Conservation (phyloP, 352 stramenopile species). For the Stephanocyclus meneghinianus region DNA sequence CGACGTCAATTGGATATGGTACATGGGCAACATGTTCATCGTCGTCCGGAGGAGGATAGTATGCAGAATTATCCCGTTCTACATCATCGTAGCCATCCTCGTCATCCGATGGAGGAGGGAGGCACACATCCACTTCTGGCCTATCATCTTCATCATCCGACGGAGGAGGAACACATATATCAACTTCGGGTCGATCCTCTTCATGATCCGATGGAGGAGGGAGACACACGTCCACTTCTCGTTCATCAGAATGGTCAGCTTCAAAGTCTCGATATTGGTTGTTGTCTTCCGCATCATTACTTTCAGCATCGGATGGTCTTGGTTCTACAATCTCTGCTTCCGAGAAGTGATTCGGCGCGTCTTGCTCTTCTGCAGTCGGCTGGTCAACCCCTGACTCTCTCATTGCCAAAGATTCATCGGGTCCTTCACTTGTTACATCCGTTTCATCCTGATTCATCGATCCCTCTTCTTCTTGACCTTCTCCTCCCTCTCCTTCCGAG, state of each 20-base stretch:
- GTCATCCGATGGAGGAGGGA: conserved; percentile 42
- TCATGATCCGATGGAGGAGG: conserved; percentile 42
- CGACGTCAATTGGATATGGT: conserved; percentile 45
- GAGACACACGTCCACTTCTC: conserved; percentile 28
- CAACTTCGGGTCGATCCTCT: conserved; percentile 16
- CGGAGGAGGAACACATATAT: conserved; percentile 30
- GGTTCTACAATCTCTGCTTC: conserved; percentile 34
- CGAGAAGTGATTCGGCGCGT: conserved; percentile 4
- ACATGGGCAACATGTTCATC: conserved; percentile 16
- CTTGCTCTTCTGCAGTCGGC: background rate
- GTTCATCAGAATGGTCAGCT: conserved; percentile 3
- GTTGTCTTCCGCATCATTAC: conserved; percentile 7
- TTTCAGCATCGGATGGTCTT: conserved; percentile 38
- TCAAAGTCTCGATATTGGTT: background rate
- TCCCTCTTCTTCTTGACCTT: conserved; percentile 1
- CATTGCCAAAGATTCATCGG: conserved; percentile 16
- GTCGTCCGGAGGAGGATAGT: conserved; percentile 16
- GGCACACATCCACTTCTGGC: conserved; percentile 30
- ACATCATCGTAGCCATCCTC: conserved; percentile 17
- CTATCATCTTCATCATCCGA: conserved; percentile 31
- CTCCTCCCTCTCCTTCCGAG: too few species aligned
- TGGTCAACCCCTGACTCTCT: conserved; percentile 17
- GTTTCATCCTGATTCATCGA: conserved; percentile 3
- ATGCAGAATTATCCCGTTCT: conserved; percentile 3
- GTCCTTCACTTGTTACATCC: conserved; percentile 12